Base-by-base conservation (phyloP, 106 monocot species). In the Allium fistulosum region DNA sequence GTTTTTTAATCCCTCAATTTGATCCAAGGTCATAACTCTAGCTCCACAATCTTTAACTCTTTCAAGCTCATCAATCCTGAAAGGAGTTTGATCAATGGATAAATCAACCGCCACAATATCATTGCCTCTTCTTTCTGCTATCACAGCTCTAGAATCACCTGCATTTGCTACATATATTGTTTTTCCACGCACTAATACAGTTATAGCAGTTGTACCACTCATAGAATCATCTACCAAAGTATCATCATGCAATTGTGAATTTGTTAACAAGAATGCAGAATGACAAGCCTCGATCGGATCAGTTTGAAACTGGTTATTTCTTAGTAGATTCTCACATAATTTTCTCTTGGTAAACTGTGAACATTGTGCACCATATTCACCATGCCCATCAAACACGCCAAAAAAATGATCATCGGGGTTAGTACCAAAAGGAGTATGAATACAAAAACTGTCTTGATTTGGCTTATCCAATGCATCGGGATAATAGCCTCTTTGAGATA, bases 351-450 rank as follows among this genome's bases (percentile, higher is more conserved):
- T 81, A 67, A 97, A 97, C 65, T 97, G 96, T 6, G 96, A 92
- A 62, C 96, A 97, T 69, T 97, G 84, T 59, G 92, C 84, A 14
- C 96, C 96, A 58, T 69, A 83, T 57, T 97, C 96, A 49, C 96
- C 96, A 57, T 97, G 96, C 17, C 96, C 96, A 80, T 97, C 96
- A 75, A 97, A 97, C 8, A 97, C 96, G 63, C 96, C 96, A 72
- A 97, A 97, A 71, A 97, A 97, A 63, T 87, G 96, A 69, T 97
- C 92, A 82, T 92, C 84, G 0, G 84, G 84, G 74, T 67, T 92
- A 48, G 82, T 77, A 22, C 96, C 88, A 71, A 97, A 92, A 27
- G 96, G 92, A 9, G 96, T 87, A 63, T 97, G 86, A 68, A 97
- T 87, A 55, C 86, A 86, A 60, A 86, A 97, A 53, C 92, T 89